Evolutionary conservation across 2,329 filamentous ascomycete genomes (phyloP).

Genomic region (Botryotinia narcissicola): DNA sequence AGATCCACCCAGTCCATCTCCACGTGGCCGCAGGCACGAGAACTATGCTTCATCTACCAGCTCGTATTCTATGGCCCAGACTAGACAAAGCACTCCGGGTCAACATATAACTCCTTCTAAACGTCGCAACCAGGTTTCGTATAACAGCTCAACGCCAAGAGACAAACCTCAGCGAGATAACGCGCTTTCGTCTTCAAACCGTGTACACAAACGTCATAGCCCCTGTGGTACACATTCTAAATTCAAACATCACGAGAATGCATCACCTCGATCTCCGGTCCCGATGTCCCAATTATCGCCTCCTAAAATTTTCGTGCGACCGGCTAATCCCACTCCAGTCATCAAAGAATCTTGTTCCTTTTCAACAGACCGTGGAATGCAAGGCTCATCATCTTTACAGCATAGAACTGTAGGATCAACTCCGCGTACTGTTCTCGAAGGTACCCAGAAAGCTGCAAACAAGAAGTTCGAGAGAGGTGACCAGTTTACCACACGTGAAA

Average conservation of each 20-base stretch:
- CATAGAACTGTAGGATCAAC: neutral
- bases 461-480: neutral
- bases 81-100: neutral
- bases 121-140: accelerated
- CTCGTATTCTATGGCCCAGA: neutral
- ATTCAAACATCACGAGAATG: neutral
- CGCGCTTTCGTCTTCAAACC: neutral
- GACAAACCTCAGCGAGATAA: accelerated
- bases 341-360: accelerated
- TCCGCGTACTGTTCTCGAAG: neutral
- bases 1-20: neutral
- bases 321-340: neutral
- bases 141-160: neutral
- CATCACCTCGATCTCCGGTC: neutral
- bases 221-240: neutral
- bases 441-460: no score
- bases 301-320: neutral
- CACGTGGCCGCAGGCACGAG: no score
- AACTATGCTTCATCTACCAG: neutral
- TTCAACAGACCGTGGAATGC: neutral
- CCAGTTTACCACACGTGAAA: no score
- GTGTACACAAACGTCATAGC: neutral
- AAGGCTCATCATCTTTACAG: neutral
- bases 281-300: no score
- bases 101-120: neutral